Evolutionary conservation across 805 yeast species (phyloP).

Genomic region (Hanseniaspora hatyaiensis): DNA sequence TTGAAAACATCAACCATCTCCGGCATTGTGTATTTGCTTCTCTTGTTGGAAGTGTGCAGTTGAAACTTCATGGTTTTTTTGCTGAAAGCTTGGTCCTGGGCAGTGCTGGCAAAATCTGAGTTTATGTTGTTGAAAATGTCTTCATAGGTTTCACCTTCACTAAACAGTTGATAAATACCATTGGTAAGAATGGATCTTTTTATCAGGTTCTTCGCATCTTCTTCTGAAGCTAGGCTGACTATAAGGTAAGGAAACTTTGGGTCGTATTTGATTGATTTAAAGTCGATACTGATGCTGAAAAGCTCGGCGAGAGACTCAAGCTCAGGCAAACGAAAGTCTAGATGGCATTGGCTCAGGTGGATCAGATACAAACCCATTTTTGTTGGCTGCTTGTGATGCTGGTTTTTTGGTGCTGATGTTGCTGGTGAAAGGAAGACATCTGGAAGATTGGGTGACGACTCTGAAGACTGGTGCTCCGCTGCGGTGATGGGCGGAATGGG

Average conservation of each 20-base stretch:
- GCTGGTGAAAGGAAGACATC: not conserved
- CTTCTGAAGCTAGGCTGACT: constrained; percentile 54
- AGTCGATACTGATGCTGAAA: constrained; percentile 32
- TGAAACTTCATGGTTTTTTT: constrained; percentile 47
- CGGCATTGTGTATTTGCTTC: constrained; percentile 31
- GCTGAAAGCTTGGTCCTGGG: not conserved
- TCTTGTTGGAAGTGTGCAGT: constrained; percentile 67
- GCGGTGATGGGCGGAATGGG: too few relatives aligned
- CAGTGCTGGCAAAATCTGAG: not conserved
- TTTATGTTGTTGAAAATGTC: not conserved
- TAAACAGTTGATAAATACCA: constrained; percentile 59
- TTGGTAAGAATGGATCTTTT: constrained; percentile 57
- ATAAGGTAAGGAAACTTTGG: constrained; percentile 58
- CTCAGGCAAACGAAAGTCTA: constrained; percentile 69
- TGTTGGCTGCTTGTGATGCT: not conserved
- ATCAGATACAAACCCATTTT: constrained; percentile 48
- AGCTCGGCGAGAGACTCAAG: constrained; percentile 71
- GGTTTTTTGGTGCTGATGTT: not conserved
- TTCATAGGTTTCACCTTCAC: constrained; percentile 10
- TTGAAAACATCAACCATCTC: constrained; percentile 56
- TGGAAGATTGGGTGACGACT: too few relatives aligned
- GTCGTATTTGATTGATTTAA: constrained; percentile 51
- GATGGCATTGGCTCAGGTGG: constrained; percentile 77
- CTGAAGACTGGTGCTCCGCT: too few relatives aligned
- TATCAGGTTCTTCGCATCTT: constrained; percentile 52